Base-by-base conservation (phyloP, 495 filamentous ascomycete genomes). In the Xylaria grammica region DNA sequence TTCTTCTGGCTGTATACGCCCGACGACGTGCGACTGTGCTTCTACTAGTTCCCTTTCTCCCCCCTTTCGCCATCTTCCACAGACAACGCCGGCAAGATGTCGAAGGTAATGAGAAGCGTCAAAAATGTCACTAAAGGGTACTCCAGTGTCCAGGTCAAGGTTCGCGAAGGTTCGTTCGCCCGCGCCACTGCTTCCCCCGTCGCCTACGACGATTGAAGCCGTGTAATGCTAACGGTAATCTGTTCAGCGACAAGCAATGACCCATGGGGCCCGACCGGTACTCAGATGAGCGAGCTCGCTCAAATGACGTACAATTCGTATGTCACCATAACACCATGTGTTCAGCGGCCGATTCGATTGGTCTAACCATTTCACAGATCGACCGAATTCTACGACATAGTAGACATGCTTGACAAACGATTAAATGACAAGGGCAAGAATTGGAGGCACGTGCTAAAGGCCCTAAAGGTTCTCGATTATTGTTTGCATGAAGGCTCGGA, bases 81-180 rank as follows among this genome's bases (percentile, higher is more conserved):
- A 38, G 48, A 53, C 36, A 70, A 69, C 62, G 67, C 63, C 69
- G 65, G 67, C 78, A 81, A 78, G 69, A 99, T 98, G 95, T 97
- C 95, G 55, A 95, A 95, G 77, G 94, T 98, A 72, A 91, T 99
- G 69, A 89, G 95, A 76, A 96, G 93, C 74, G 95, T 99, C 68
- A 98, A 97, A 84, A 99, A 99, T 84, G 95, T 99, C 79, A 98
- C 96, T 72, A 98, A 98, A 82, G 96, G 96, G 72, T 99, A 99
- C 77, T 97, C 96, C 26, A 88, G 85, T 66, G 92, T 96, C 73
- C 94, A 99, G 84, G 92, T 98, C 72, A 99, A 97, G 82, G 96
- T 99, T 77, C 92, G 96, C 81, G 97, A 98, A 94, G 94, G 94
- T 97, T 84, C 65, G 90, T 83, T 63, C 65, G 42, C 19, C 62